Evolutionary conservation across 352 stramenopile genomes (phyloP).

Genomic region (Pythium diclinum): DNA sequence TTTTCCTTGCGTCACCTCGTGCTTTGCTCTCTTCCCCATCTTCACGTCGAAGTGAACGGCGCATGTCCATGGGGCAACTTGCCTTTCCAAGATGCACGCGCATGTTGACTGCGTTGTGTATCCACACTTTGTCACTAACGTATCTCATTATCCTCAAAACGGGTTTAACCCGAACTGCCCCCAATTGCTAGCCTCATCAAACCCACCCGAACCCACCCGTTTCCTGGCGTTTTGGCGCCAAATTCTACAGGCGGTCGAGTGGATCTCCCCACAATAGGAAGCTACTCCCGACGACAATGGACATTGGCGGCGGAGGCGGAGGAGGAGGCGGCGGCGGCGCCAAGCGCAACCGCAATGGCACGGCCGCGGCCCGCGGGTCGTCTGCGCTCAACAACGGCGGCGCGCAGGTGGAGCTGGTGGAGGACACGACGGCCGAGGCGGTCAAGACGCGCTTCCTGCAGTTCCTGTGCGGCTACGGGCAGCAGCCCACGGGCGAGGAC

Average conservation of each 20-base stretch:
- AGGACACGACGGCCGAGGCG: constrained; percentile 74
- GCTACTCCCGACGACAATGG: background rate
- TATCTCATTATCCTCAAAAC: background rate
- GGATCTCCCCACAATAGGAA: background rate
- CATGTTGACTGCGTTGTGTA: background rate
- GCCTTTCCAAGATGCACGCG: background rate
- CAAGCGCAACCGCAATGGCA: constrained; percentile 44
- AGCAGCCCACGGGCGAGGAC: constrained; percentile 28
- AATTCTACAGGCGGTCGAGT: background rate
- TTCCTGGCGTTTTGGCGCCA: constrained; percentile 25
- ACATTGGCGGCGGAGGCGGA: constrained; percentile 15
- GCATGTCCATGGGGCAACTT: background rate
- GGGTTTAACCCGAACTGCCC: too few relatives aligned
- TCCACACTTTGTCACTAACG: constrained; percentile 7
- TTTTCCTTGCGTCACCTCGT: constrained; percentile 4
- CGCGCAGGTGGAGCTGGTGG: constrained; percentile 50
- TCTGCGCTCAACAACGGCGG: constrained; percentile 37
- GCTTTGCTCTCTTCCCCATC: background rate
- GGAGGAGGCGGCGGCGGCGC: constrained; percentile 17
- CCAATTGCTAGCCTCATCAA: too few relatives aligned
- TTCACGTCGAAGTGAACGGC: background rate
- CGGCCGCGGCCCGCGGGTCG: constrained; percentile 1
- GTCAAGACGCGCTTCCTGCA: constrained; percentile 84
- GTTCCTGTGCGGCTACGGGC: constrained; percentile 75
- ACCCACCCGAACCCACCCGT: constrained; percentile 1